phyloP scores from a whole-genome alignment of 108 stramenopile species.

The Poteriospumella lacustris region DNA sequence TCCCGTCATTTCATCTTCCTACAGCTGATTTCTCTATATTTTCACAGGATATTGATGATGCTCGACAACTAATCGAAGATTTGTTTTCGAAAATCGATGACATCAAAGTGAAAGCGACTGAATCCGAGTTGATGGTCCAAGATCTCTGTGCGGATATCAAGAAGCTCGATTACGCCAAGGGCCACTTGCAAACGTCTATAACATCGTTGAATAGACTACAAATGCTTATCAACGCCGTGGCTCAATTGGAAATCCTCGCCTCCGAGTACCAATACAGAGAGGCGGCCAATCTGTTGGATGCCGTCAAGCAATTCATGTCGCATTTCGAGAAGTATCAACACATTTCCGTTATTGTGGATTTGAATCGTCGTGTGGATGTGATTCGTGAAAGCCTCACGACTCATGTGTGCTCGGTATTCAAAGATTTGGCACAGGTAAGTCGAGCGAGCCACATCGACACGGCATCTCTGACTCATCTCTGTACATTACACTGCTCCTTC shows the following conservation, averaged over 20 bases:
- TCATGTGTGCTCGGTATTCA: conserved; percentile 51
- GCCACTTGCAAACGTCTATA: conserved; percentile 87
- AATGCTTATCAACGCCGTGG: conserved; percentile 91
- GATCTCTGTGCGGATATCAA: conserved; percentile 78
- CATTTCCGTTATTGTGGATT: conserved; percentile 50
- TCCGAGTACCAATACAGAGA: conserved; percentile 70
- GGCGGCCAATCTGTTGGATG: conserved; percentile 83
- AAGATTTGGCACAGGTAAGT: conserved; percentile 36
- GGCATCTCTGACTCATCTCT: not conserved
- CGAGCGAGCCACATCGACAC: too few relatives aligned
- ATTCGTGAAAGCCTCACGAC: conserved; percentile 38
- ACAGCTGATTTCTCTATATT: not conserved
- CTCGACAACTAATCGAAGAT: conserved; percentile 47
- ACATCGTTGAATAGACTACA: conserved; percentile 92
- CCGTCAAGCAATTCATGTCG: conserved; percentile 71
- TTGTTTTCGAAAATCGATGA: conserved; percentile 54
- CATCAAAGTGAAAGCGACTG: conserved; percentile 49
- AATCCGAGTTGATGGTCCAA: conserved; percentile 60
- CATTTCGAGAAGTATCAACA: conserved; percentile 58
- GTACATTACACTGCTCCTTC: not conserved
- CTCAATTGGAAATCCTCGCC: conserved; percentile 71
- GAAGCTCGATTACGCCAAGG: conserved; percentile 88
- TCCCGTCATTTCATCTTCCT: not conserved
- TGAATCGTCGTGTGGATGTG: conserved; percentile 33
- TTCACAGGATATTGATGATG: conserved; percentile 47